Percentiles rank a stretch among this genome's conserved stretches.
phyloP scores from a whole-genome alignment of 331 rosid genomes.

The Pyracantha coccinea region DNA sequence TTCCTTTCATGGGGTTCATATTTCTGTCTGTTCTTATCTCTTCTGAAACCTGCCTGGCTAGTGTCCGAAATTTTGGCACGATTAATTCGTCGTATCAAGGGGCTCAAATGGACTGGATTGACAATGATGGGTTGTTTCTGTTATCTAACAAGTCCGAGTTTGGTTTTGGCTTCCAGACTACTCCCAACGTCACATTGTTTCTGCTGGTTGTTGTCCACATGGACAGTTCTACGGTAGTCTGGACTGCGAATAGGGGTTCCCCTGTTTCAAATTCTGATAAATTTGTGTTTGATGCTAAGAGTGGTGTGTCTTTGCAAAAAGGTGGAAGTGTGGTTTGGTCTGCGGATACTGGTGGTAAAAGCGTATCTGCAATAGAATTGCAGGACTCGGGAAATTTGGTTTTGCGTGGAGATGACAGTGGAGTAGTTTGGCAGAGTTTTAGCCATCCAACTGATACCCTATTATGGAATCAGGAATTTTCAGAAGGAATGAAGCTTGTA shows the following conservation, averaged over 20 bases:
- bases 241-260: slow-evolving; percentile 66
- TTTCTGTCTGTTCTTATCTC: slow-evolving; percentile 16
- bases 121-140: slow-evolving; percentile 56
- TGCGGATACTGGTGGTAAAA: slow-evolving; percentile 34
- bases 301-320: slow-evolving; percentile 42
- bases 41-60: slow-evolving; percentile 31
- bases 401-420: slow-evolving; percentile 33
- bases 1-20: slow-evolving; percentile 18
- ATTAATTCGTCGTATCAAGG: slow-evolving; percentile 39
- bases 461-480: slow-evolving; percentile 54
- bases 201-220: slow-evolving; percentile 38
- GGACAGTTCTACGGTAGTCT: slow-evolving; percentile 21
- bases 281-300: slow-evolving; percentile 52
- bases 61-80: slow-evolving; percentile 18
- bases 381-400: slow-evolving; percentile 64
- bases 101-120: slow-evolving; percentile 67
- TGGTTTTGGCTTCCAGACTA: slow-evolving; percentile 50
- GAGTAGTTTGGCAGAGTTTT: slow-evolving; percentile 76
- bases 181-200: slow-evolving; percentile 30
- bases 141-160: slow-evolving; percentile 30
- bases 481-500: slow-evolving; percentile 63
- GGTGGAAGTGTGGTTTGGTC: slow-evolving; percentile 58
- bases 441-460: slow-evolving; percentile 75
- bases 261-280: slow-evolving; percentile 65
- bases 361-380: slow-evolving; percentile 55